Base-by-base conservation (phyloP, 2,329 filamentous ascomycete species). In the Paramyrothecium roridum region DNA sequence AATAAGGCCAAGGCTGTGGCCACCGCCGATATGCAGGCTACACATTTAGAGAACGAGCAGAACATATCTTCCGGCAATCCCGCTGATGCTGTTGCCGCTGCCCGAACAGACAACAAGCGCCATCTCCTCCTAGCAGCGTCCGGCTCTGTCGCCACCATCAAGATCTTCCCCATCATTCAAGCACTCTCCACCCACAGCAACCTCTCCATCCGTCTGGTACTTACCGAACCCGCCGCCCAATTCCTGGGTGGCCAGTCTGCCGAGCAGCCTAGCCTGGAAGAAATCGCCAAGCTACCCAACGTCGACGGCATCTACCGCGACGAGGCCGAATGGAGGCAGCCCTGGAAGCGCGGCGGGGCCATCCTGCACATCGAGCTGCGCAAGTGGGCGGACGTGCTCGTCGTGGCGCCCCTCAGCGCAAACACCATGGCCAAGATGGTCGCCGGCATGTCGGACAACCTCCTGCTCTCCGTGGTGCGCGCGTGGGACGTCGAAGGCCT, bases 331-430 rank as follows among this genome's bases (percentile, higher is more conserved):
- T 97, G 93, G 92, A 76, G 72, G 2, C 73, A 78, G 13, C 85
- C 90, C 0, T 98, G 93, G 93, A 82, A 80, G 21, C 81, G 93
- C 2, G 90, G 89, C 3, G 83, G 83, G n/a, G 79, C 80, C 3
- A 96, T 99, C 49, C 74, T 98, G 54, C 95, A 99, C 67, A 98
- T 99, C 63, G 91, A 96, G 70, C 76, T 97, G 54, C 80, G 93
- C 30, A 80, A 89, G 34, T 82, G 77, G 93, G 91, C 91, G 1
- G 82, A 96, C 69, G 65, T 96, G 3, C 78, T 96, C 65, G 80
- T 93, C 17, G 81, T 97, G 56, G 89, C 89, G 11, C 93, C 93
- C 0, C 72, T 97, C 57, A 89, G 85, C 54, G 93, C 93, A 13
- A 96, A 97, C 66, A 86, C 86, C 3, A 78, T 98, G 66, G 93